A percentile compares a stretch with the other conserved stretches of the same genome.
phyloP scores from a whole-genome alignment of 2,329 filamentous ascomycete species.

The Onygenales sp. region DNA sequence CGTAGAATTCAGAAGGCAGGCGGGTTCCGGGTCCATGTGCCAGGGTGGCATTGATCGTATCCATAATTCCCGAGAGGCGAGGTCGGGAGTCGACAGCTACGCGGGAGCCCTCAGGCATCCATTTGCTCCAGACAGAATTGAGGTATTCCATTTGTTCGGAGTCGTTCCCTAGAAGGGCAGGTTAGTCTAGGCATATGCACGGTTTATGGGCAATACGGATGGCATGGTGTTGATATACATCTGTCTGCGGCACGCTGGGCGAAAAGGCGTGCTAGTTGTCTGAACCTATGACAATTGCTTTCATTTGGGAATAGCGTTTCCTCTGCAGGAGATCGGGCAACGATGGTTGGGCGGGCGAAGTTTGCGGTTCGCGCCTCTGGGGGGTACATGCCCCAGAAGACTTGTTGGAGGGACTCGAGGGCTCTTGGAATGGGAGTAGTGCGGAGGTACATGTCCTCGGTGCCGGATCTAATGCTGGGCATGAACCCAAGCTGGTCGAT shows the following conservation, averaged over 20 bases:
- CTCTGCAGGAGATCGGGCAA: slow-evolving; percentile 55
- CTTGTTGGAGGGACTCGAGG: slow-evolving; percentile 67
- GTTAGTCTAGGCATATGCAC: background rate
- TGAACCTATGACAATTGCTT: slow-evolving; percentile 61
- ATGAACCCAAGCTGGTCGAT: slow-evolving; percentile 66
- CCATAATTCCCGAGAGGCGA: slow-evolving; percentile 81
- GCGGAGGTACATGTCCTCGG: slow-evolving; percentile 60
- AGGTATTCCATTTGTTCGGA: slow-evolving; percentile 76
- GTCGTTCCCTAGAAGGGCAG: slow-evolving; percentile 45
- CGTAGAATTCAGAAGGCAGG: slow-evolving; percentile 81
- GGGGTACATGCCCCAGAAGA: slow-evolving; percentile 68
- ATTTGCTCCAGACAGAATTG: slow-evolving; percentile 66
- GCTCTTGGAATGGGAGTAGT: slow-evolving; percentile 66
- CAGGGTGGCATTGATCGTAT: slow-evolving; percentile 80
- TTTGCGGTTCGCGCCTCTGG: slow-evolving; percentile 36
- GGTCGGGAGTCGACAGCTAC: slow-evolving; percentile 80
- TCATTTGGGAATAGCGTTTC: slow-evolving; percentile 79
- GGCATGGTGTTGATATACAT: slow-evolving; percentile 36
- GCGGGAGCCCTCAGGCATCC: slow-evolving; percentile 64
- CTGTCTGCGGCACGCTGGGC: slow-evolving; percentile 60
- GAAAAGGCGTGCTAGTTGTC: slow-evolving; percentile 59
- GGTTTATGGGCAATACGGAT: background rate
- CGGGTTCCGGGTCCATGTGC: slow-evolving; percentile 74
- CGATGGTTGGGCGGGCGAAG: slow-evolving; percentile 55
- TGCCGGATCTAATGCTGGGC: slow-evolving; percentile 46